Percentiles rank a stretch among this genome's conserved stretches.
Conservation (phyloP, 2,329 filamentous ascomycete species). For the Beauveria sp. region DNA sequence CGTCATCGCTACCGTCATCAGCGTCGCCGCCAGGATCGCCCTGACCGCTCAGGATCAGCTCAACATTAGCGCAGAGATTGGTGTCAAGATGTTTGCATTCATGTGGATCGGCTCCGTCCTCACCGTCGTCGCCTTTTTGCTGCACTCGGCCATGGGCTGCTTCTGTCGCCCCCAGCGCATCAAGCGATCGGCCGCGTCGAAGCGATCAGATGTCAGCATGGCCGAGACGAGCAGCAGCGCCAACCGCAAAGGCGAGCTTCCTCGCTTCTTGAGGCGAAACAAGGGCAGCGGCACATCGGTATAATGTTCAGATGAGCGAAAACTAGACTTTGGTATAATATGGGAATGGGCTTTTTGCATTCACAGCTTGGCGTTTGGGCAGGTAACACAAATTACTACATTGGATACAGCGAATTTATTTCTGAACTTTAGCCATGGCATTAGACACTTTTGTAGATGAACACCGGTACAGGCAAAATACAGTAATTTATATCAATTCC, state of each 20-base stretch:
- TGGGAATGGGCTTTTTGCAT: not conserved
- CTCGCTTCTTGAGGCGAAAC: not conserved
- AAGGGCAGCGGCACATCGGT: not conserved
- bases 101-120: slow-evolving; percentile 77
- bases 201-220: not conserved
- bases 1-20: slow-evolving; percentile 75
- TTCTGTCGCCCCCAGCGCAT: slow-evolving; percentile 46
- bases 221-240: not conserved
- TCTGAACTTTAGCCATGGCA: not conserved
- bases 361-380: slow-evolving; percentile 7
- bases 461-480: not conserved
- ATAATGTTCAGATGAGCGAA: not conserved
- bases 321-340: not conserved
- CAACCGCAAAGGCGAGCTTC: not conserved
- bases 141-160: slow-evolving; percentile 72
- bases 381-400: not conserved
- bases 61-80: slow-evolving; percentile 67
- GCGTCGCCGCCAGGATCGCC: slow-evolving; percentile 70
- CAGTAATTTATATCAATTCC: no score
- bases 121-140: slow-evolving; percentile 59
- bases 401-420: slow-evolving; percentile 2
- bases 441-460: not conserved
- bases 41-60: slow-evolving; percentile 63
- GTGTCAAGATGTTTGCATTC: slow-evolving; percentile 70
- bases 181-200: slow-evolving; percentile 6